Evolutionary conservation across 176 grass and related monocot genomes (phyloP).

Genomic region (Aegilops speltoides): DNA sequence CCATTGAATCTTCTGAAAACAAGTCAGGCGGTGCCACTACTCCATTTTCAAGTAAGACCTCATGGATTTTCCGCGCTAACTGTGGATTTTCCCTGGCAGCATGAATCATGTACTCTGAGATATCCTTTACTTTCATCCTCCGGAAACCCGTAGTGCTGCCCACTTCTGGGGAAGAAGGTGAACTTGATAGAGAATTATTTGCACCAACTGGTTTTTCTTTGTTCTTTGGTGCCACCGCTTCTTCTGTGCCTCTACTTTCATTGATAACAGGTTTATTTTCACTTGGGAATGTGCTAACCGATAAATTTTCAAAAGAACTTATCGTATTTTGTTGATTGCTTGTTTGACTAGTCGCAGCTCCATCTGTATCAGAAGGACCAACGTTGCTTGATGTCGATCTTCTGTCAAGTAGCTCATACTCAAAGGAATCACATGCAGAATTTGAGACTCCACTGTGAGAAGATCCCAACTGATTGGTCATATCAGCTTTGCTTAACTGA

Average conservation of each 20-base stretch:
- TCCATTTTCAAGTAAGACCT: slow-evolving; percentile 96
- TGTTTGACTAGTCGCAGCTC: slow-evolving; percentile 33
- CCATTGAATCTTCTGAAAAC: slow-evolving; percentile 82
- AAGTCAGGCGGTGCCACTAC: slow-evolving; percentile 87
- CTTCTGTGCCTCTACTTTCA: slow-evolving; percentile 19
- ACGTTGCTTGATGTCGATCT: slow-evolving; percentile 44
- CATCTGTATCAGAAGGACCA: slow-evolving; percentile 52
- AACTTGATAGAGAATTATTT: slow-evolving; percentile 40
- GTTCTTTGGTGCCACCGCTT: slow-evolving; percentile 32
- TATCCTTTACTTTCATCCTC: slow-evolving; percentile 96
- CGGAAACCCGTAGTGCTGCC: slow-evolving; percentile 50
- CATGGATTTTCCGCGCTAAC: slow-evolving; percentile 89
- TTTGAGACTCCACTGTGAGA: slow-evolving; percentile 48
- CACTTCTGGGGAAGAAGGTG: slow-evolving; percentile 45
- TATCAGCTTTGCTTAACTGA: slow-evolving; percentile 42
- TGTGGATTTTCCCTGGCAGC: slow-evolving; percentile 97
- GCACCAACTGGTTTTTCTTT: slow-evolving; percentile 35
- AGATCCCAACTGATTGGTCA: slow-evolving; percentile 36
- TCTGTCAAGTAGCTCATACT: slow-evolving; percentile 42
- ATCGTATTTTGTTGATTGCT: slow-evolving; percentile 47
- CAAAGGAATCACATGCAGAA: slow-evolving; percentile 46
- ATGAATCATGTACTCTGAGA: slow-evolving; percentile 99
- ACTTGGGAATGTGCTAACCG: slow-evolving; percentile 43
- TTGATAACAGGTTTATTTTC: slow-evolving; percentile 32
- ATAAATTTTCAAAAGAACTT: slow-evolving; percentile 49